These are phyloP conservation scores for Cryptosporidium sp. DNA, from an alignment of 169 alveolate genomes.

Conservation along the genomic window DNA sequence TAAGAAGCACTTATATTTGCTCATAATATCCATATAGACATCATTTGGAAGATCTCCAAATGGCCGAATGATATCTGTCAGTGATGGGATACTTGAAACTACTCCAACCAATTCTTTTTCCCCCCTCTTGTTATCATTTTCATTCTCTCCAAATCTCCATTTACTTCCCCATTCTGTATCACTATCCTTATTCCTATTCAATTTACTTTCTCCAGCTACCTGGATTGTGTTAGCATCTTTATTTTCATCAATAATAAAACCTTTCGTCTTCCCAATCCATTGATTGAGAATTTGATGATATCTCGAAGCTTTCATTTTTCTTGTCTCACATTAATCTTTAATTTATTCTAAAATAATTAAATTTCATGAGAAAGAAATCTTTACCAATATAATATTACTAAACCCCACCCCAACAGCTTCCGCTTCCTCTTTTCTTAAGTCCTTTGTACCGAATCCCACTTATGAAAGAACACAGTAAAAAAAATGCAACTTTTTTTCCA, in stretches of 20 bases:
- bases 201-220: constrained; percentile 3
- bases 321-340: background rate
- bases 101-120: constrained; percentile 31
- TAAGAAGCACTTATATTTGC: constrained; percentile 6
- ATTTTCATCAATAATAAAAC: background rate
- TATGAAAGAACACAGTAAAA: too few relatives aligned
- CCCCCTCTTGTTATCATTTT: background rate
- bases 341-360: too few relatives aligned
- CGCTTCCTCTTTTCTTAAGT: background rate
- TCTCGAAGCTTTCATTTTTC: constrained; percentile 6
- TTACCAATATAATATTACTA: background rate
- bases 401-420: background rate
- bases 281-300: constrained; percentile 18
- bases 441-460: background rate
- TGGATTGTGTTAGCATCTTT: background rate
- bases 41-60: constrained; percentile 34
- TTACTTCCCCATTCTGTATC: background rate
- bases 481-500: background rate
- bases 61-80: constrained; percentile 22
- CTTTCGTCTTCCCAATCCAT: constrained; percentile 24
- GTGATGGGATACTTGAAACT: constrained; percentile 37
- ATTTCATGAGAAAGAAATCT: background rate
- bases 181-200: background rate
- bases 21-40: constrained; percentile 36
- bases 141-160: background rate